phyloP scores from a whole-genome alignment of 768 basidiomycete species.

The Artomyces pyxidatus region DNA sequence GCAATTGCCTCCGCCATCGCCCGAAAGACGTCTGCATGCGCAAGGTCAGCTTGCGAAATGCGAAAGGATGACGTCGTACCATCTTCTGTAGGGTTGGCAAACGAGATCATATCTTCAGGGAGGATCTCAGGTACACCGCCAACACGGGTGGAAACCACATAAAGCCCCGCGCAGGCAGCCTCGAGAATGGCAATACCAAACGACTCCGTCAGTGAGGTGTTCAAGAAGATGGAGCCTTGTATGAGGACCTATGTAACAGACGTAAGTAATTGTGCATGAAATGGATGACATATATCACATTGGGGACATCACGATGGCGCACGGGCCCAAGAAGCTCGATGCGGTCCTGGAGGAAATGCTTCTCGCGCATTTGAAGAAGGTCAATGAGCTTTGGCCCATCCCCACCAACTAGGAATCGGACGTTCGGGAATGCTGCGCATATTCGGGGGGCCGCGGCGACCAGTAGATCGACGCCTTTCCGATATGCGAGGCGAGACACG shows the following conservation, averaged over 20 bases:
- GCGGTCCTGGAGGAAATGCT: conserved; percentile 79
- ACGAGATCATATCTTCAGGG: conserved; percentile 91
- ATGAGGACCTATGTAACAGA: conserved; percentile 54
- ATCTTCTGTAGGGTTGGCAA: conserved; percentile 89
- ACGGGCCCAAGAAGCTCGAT: conserved; percentile 86
- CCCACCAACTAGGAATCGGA: conserved; percentile 86
- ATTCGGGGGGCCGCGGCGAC: conserved; percentile 89
- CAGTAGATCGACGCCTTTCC: conserved; percentile 94
- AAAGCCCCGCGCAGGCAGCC: conserved; percentile 90
- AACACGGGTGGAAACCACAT: conserved; percentile 89
- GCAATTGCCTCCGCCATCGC: conserved; percentile 76
- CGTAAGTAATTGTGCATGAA: neutral
- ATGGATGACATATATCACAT: conserved; percentile 25
- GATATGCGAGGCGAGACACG: conserved; percentile 83
- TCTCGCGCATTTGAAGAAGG: conserved; percentile 92
- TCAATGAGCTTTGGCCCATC: conserved; percentile 95
- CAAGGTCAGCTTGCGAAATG: too few species aligned
- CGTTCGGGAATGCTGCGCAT: conserved; percentile 76
- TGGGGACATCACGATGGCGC: conserved; percentile 72
- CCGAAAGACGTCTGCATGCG: conserved; percentile 74
- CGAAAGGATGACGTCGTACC: too few species aligned
- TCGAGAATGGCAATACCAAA: conserved; percentile 98
- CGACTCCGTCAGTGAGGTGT: conserved; percentile 91
- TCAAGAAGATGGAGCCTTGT: conserved; percentile 87
- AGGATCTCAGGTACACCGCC: conserved; percentile 95